Evolutionary conservation across 768 basidiomycete genomes (phyloP), one percentile per base, ranked within the genome.

Genomic region (Trametes gibbosa): DNA sequence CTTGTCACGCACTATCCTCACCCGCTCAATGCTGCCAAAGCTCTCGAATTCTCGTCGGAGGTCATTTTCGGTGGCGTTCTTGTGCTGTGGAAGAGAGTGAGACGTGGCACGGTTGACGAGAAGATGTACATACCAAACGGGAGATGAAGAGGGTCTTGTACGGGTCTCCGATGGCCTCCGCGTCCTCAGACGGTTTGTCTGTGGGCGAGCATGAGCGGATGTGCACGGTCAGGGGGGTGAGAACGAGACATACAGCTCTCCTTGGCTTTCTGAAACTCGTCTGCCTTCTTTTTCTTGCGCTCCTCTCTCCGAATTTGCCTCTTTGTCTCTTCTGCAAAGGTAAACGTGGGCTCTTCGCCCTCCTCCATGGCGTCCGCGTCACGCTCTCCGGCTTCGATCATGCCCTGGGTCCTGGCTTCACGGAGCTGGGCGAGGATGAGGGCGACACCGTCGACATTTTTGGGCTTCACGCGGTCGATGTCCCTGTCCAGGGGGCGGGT

Each of bases 131-230:
- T 69, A 95, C 95, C 71, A 99, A 76, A 65, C 95, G 87, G 34
- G 95, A 90, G 62, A 98, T 94, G 74, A 99, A 99, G 23, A 99
- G 79, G 0, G 97, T 98, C 73, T 98, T 98, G 78, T 98, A 99
- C 3, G 97, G 97, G 69, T 99, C 97, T 2, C 97, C 97, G 41
- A 89, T 80, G 32, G 94, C 95, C 70, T 96, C 86, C 13, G 87
- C 56, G 68, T 99, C 95, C 53, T 96, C 95, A 19, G 89, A 81
- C 9, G 97, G 97, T 71, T 95, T 93, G 76, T 95, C 96, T 98
- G 67, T 29, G 63, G 17, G n/a, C 25, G 21, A 49, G 16, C 29
- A 59, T 51, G 53, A 62, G 64, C 53, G 37, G 17, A 39, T 29
- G 40, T 6, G 50, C 63, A 49, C 63, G 53, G 51, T 19, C 13